Percentiles rank a stretch among this genome's conserved stretches.
These are phyloP conservation scores for Raddia distichophylla DNA, from an alignment of 176 grass and related monocot genomes.

Conservation along the genomic window DNA sequence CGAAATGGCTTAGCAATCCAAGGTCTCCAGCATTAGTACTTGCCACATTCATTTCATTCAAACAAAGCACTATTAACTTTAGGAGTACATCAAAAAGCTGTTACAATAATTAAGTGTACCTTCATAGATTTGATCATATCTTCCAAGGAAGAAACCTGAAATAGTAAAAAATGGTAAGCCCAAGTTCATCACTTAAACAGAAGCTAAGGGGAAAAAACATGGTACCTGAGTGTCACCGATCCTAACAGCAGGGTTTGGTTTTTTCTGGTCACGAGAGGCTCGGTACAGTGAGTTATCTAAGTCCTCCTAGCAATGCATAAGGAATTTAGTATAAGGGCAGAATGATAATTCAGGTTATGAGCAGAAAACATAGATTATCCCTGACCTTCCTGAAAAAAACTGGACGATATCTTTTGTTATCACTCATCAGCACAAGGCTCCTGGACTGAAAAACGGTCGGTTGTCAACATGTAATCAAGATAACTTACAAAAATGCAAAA, in stretches of 20 bases:
- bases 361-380: slow-evolving; percentile 9
- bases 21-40: slow-evolving; percentile 1
- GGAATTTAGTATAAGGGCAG: slow-evolving; percentile 7
- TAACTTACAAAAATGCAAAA: background rate
- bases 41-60: background rate
- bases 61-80: background rate
- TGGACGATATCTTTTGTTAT: slow-evolving; percentile 90
- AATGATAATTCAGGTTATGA: background rate
- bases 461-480: slow-evolving; percentile 9
- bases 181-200: background rate
- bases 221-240: slow-evolving; percentile 79
- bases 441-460: slow-evolving; percentile 59
- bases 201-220: background rate
- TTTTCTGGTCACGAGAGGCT: slow-evolving; percentile 60
- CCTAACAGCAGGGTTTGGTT: slow-evolving; percentile 59
- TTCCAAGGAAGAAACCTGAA: slow-evolving; percentile 81
- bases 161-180: slow-evolving; percentile 29
- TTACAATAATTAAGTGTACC: slow-evolving; percentile 38
- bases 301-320: slow-evolving; percentile 70
- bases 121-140: slow-evolving; percentile 87
- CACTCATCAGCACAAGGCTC: slow-evolving; percentile 80
- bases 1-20: background rate
- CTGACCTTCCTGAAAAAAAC: slow-evolving; percentile 97
- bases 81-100: background rate
- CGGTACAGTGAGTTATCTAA: slow-evolving; percentile 76